Evolutionary conservation across 169 alveolate genomes (phyloP).

Genomic region (Cytauxzoon felis): DNA sequence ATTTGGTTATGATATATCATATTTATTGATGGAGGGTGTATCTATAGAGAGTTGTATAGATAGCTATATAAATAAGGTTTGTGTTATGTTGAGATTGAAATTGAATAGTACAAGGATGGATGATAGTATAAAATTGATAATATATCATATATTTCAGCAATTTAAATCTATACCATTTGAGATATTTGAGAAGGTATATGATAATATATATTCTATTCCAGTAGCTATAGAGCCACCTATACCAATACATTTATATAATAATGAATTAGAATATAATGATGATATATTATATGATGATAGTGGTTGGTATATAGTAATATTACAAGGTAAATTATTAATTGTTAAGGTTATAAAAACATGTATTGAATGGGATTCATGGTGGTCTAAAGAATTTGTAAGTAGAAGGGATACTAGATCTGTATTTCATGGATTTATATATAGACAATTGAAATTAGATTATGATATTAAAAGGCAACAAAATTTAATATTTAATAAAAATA

Average conservation of each 20-base stretch:
- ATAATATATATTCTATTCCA: slow-evolving; percentile 52
- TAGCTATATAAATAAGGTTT: not conserved
- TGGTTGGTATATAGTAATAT: slow-evolving; percentile 59
- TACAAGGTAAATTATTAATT: slow-evolving; percentile 76
- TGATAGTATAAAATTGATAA: slow-evolving; percentile 6
- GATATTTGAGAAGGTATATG: slow-evolving; percentile 23
- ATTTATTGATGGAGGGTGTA: not conserved
- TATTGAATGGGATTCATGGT: slow-evolving; percentile 82
- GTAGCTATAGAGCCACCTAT: slow-evolving; percentile 58
- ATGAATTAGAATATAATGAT: slow-evolving; percentile 8
- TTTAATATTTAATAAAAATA: not conserved
- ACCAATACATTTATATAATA: slow-evolving; percentile 14
- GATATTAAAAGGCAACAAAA: slow-evolving; percentile 1
- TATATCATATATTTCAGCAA: slow-evolving; percentile 30
- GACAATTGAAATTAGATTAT: slow-evolving; percentile 14
- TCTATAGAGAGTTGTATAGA: not conserved
- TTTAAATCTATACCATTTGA: slow-evolving; percentile 15
- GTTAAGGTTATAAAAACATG: slow-evolving; percentile 78
- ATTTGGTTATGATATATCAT: slow-evolving; percentile 3
- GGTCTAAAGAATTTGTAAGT: slow-evolving; percentile 82
- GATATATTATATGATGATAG: slow-evolving; percentile 41
- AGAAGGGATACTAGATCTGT: slow-evolving; percentile 82
- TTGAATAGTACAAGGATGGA: slow-evolving; percentile 1
- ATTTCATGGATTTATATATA: slow-evolving; percentile 66
- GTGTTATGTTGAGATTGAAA: not conserved